phyloP scores from a whole-genome alignment of 164 flowering plant species.

The Vitis vinifera region DNA sequence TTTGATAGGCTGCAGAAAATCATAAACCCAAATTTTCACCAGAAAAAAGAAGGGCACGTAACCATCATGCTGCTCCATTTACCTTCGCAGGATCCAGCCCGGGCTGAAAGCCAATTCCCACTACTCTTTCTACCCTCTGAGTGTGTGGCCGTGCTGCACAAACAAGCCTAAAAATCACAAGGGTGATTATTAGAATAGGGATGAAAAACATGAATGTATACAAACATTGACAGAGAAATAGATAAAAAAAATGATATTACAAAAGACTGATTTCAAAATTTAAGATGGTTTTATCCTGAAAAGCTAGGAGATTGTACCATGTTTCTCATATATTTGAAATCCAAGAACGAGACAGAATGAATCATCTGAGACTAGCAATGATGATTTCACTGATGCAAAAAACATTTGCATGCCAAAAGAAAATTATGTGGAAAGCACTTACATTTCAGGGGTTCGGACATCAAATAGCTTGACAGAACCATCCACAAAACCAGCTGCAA shows the following conservation, averaged over 20 bases:
- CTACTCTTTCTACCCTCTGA: conserved; percentile 69
- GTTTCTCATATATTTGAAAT: too few relatives aligned
- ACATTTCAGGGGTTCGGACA: conserved; percentile 84
- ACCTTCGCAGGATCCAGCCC: conserved; percentile 90
- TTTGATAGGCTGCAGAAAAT: too few relatives aligned
- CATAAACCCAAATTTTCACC: neutral
- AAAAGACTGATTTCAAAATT: too few relatives aligned
- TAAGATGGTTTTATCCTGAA: too few relatives aligned
- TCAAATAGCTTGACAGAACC: conserved; percentile 88
- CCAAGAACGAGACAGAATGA: too few relatives aligned
- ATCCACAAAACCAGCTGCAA: conserved; percentile 89
- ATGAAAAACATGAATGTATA: neutral
- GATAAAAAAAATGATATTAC: too few relatives aligned
- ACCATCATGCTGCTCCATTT: neutral
- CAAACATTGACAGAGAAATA: neutral
- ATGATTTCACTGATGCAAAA: too few relatives aligned
- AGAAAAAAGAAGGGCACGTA: neutral
- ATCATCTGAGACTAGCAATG: too few relatives aligned
- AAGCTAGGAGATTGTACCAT: too few relatives aligned
- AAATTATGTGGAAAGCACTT: conserved; percentile 16
- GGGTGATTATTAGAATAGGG: neutral
- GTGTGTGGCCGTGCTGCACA: conserved; percentile 65
- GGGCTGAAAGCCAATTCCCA: conserved; percentile 92
- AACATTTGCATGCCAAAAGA: neutral
- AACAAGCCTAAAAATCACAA: conserved; percentile 55